These are phyloP conservation scores for Fusarium tupiense DNA, from an alignment of 2,329 filamentous ascomycete genomes.

Conservation along the genomic window DNA sequence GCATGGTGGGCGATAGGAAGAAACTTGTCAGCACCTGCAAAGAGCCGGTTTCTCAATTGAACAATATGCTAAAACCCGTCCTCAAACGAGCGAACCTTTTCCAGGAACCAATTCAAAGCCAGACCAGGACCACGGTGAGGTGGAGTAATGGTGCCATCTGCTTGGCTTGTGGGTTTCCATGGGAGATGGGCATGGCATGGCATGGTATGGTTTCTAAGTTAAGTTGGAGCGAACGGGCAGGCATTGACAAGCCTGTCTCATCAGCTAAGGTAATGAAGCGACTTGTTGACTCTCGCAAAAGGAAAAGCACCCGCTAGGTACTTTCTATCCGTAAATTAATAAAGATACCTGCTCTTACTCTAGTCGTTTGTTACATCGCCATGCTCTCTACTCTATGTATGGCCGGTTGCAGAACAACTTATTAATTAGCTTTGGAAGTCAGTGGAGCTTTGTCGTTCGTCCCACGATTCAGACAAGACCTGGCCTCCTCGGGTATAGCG, in stretches of 20 bases:
- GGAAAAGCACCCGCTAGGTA: constrained; percentile 25
- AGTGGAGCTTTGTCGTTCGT: constrained; percentile 32
- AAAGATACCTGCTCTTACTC: constrained; percentile 2
- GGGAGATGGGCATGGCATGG: constrained; percentile 22
- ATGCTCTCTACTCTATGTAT: background rate
- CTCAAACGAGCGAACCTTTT: constrained; percentile 22
- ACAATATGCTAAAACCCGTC: constrained; percentile 6
- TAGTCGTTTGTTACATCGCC: background rate
- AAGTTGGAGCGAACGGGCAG: constrained; percentile 11
- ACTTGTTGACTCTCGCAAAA: constrained; percentile 17
- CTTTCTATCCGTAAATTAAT: constrained; percentile 1
- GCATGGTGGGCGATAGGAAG: constrained; percentile 14
- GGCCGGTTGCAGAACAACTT: constrained; percentile 38
- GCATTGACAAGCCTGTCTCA: constrained; percentile 31
- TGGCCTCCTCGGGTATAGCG: constrained; percentile 38
- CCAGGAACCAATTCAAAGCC: constrained; percentile 29
- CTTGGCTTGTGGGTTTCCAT: constrained; percentile 35
- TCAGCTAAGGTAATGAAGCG: constrained; percentile 23
- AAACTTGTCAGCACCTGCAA: constrained; percentile 2
- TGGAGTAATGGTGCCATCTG: constrained; percentile 44
- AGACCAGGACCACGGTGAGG: constrained; percentile 41
- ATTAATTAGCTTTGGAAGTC: constrained; percentile 31
- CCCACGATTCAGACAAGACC: constrained; percentile 26
- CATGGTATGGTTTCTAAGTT: constrained; percentile 2
- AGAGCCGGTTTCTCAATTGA: background rate